phyloP scores from a whole-genome alignment of 768 basidiomycete genomes.

The Astraeus odoratus region DNA sequence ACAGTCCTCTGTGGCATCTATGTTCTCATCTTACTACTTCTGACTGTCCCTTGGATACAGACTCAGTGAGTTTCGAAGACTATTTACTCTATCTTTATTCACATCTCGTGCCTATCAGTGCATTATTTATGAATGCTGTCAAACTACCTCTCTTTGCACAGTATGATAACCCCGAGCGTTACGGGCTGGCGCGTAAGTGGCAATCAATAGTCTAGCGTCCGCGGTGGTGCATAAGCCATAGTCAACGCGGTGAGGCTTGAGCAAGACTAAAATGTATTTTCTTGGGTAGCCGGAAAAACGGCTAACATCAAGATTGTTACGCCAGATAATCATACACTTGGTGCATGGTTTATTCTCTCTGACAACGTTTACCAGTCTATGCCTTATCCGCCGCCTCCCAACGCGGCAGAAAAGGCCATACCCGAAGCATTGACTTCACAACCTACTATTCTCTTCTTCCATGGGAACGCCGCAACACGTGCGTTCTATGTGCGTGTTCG shows the following conservation, averaged over 20 bases:
- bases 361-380: conserved; percentile 54
- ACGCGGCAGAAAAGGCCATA: conserved; percentile 37
- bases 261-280: neutral
- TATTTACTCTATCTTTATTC: conserved; percentile 11
- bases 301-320: conserved; percentile 65
- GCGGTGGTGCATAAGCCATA: neutral
- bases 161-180: conserved; percentile 64
- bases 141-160: conserved; percentile 56
- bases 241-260: neutral
- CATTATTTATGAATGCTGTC: conserved; percentile 61
- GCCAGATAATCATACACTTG: conserved; percentile 69
- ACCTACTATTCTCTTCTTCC: conserved; percentile 87
- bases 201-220: neutral
- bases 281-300: conserved; percentile 61
- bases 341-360: conserved; percentile 81
- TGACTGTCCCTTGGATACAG: conserved; percentile 61
- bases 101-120: conserved; percentile 24
- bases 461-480: conserved; percentile 84
- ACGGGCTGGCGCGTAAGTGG: conserved; percentile 72
- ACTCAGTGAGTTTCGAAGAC: conserved; percentile 44
- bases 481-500: conserved; percentile 61
- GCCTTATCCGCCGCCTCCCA: conserved; percentile 31
- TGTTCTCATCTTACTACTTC: conserved; percentile 40
- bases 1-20: conserved; percentile 48
- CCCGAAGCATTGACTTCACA: conserved; percentile 44